Conservation (phyloP, 108 stramenopile genomes). For the Fragilaria radians region DNA sequence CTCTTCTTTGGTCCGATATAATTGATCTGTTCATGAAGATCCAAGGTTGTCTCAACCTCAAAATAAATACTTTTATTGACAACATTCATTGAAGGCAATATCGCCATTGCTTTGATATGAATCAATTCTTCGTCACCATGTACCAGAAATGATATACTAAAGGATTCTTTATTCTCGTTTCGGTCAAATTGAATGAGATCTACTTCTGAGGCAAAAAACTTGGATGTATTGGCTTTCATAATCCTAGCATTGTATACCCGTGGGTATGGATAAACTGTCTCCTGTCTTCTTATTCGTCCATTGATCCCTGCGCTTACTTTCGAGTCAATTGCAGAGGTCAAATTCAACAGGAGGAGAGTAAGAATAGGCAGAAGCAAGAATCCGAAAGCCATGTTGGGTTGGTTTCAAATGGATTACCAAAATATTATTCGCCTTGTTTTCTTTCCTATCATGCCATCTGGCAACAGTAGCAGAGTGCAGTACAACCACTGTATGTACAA, state of each 20-base stretch:
- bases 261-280: too few species aligned
- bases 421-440: too few species aligned
- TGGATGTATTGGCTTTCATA: background rate
- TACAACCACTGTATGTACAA: too few species aligned
- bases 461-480: too few species aligned
- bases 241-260: background rate
- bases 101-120: background rate
- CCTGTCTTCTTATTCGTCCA: too few species aligned
- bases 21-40: background rate
- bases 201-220: background rate
- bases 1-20: background rate
- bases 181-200: background rate
- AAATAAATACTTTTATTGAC: background rate
- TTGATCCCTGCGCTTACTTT: too few species aligned
- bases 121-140: background rate
- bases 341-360: too few species aligned
- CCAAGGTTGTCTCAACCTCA: background rate
- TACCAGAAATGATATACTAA: background rate
- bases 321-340: too few species aligned
- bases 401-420: too few species aligned
- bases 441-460: too few species aligned
- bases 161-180: background rate
- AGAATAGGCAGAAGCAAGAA: too few species aligned
- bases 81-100: background rate
- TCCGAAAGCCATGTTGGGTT: too few species aligned